phyloP scores from a whole-genome alignment of 257 asterid species.

The Ilex aquifolium region DNA sequence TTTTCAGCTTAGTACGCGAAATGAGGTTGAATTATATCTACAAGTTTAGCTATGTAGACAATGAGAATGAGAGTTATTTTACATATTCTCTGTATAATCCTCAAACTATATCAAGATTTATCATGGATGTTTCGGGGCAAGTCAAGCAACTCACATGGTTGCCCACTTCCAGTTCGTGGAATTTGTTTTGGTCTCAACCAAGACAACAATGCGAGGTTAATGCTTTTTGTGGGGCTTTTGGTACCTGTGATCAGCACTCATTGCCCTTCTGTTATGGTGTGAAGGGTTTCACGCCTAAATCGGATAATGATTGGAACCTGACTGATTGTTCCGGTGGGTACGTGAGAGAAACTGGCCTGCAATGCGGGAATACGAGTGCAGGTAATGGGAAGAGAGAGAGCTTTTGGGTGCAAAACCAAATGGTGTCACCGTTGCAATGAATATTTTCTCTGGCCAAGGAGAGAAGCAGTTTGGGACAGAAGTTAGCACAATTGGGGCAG shows the following conservation, averaged over 20 bases:
- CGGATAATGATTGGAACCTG: slow-evolving; percentile 24
- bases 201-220: slow-evolving; percentile 37
- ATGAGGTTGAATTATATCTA: slow-evolving; percentile 23
- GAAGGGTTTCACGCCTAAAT: slow-evolving; percentile 21
- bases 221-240: slow-evolving; percentile 43
- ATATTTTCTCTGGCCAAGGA: slow-evolving; percentile 34
- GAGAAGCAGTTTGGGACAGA: slow-evolving; percentile 55
- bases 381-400: slow-evolving; percentile 15
- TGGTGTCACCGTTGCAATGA: slow-evolving; percentile 10
- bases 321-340: slow-evolving; percentile 46
- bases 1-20: slow-evolving; percentile 52
- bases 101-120: slow-evolving; percentile 18
- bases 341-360: slow-evolving; percentile 17
- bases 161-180: slow-evolving; percentile 15
- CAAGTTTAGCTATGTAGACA: slow-evolving; percentile 23
- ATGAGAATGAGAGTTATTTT: slow-evolving; percentile 33
- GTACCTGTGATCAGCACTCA: slow-evolving; percentile 24
- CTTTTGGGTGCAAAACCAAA: slow-evolving; percentile 11
- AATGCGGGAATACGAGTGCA: slow-evolving; percentile 13
- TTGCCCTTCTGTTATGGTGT: slow-evolving; percentile 36
- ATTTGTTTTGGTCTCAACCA: slow-evolving; percentile 40
- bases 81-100: slow-evolving; percentile 22
- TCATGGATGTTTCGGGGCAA: slow-evolving; percentile 43
- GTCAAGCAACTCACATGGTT: slow-evolving; percentile 27
- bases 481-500: slow-evolving; percentile 53